Percentiles rank a stretch among this genome's conserved stretches.
These are phyloP conservation scores for Trichosanthes truncata DNA, from an alignment of 306 rosid genomes.

Conservation along the genomic window DNA sequence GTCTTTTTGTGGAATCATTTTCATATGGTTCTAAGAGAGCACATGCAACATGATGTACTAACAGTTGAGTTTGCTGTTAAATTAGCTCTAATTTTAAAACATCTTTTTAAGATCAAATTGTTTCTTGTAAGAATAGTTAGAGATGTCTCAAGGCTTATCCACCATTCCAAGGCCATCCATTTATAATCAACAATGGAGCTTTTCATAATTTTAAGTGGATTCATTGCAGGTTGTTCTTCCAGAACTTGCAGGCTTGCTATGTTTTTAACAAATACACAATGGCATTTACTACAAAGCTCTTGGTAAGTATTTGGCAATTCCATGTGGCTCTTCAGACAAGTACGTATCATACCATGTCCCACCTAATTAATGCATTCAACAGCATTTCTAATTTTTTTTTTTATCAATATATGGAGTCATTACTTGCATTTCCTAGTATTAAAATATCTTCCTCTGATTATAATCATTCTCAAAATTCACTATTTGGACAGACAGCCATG, in stretches of 20 bases:
- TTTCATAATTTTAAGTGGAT: neutral
- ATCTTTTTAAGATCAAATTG: neutral
- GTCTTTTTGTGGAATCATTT: neutral
- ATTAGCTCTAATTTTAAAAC: neutral
- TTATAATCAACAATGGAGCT: neutral
- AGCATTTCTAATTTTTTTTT: neutral
- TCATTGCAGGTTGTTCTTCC: neutral
- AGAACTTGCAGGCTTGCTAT: neutral
- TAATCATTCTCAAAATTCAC: neutral
- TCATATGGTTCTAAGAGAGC: neutral
- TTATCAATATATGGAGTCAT: neutral
- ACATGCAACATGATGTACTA: neutral
- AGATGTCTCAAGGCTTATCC: neutral
- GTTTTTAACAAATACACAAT: neutral
- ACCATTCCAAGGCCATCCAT: neutral
- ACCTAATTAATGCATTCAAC: neutral
- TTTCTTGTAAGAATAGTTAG: neutral
- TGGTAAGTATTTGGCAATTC: neutral
- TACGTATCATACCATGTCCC: neutral
- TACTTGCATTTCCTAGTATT: neutral
- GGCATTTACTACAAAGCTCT: neutral
- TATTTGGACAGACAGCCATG: slow-evolving; percentile 5
- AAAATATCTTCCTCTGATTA: neutral
- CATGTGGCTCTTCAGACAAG: neutral
- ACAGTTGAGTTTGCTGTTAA: neutral